A percentile compares a stretch with the other conserved stretches of the same genome.
Evolutionary conservation across 1,139 yeast genomes (phyloP).

Genomic region (Tardiomyces digboiensis): DNA sequence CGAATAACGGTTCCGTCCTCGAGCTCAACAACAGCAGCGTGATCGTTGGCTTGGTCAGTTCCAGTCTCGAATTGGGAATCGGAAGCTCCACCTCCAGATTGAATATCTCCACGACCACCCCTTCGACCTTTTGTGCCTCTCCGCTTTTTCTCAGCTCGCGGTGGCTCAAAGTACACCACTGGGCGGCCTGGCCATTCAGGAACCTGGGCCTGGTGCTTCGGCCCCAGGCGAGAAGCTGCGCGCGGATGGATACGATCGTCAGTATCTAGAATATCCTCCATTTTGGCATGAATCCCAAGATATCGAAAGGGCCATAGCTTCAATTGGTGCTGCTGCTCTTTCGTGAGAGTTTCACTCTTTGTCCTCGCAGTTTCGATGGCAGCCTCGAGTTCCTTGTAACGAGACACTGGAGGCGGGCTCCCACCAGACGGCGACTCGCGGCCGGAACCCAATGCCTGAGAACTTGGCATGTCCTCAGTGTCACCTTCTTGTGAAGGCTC

Average conservation of each 20-base stretch:
- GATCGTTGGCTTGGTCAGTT: background rate
- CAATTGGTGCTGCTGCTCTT: constrained; percentile 22
- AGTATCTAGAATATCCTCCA: constrained; percentile 71
- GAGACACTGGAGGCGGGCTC: constrained; percentile 31
- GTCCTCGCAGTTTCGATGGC: constrained; percentile 32
- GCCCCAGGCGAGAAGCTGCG: constrained; percentile 70
- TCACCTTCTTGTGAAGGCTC: constrained; percentile 2
- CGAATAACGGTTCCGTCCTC: background rate
- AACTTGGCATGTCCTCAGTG: constrained; percentile 1
- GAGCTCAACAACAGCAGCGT: background rate
- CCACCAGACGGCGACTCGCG: background rate
- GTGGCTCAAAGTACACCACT: constrained; percentile 54
- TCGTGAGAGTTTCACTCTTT: constrained; percentile 1
- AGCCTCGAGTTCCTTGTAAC: constrained; percentile 49
- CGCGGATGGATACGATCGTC: constrained; percentile 80
- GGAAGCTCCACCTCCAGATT: too few species aligned
- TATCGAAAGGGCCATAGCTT: constrained; percentile 66
- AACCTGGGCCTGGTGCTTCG: constrained; percentile 63
- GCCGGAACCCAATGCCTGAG: constrained; percentile 6
- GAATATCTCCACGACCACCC: background rate
- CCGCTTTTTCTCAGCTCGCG: background rate
- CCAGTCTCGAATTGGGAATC: too few species aligned
- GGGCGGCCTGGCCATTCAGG: constrained; percentile 62
- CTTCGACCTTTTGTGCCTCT: background rate
- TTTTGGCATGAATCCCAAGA: constrained; percentile 63